Conservation (phyloP, 805 yeast genomes). For the Kuraishia piskuri region DNA sequence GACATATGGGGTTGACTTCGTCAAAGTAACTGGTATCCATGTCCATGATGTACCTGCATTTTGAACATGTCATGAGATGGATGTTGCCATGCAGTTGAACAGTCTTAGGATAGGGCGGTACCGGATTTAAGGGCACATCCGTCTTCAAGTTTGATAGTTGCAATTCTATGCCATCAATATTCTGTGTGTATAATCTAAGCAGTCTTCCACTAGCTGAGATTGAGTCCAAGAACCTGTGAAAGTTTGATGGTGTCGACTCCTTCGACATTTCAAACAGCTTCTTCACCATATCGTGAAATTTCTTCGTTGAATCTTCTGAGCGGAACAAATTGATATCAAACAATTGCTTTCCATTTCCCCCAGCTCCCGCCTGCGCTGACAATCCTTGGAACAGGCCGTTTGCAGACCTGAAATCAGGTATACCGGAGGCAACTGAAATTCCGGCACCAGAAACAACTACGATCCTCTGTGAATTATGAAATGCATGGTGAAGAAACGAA, state of each 20-base stretch:
- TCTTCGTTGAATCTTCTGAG: constrained; percentile 45
- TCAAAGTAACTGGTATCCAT: constrained; percentile 45
- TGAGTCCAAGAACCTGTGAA: constrained; percentile 56
- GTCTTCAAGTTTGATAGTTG: constrained; percentile 43
- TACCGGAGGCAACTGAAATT: constrained; percentile 83
- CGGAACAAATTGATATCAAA: constrained; percentile 77
- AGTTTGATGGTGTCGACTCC: constrained; percentile 59
- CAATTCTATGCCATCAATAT: constrained; percentile 74
- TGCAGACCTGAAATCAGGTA: constrained; percentile 70
- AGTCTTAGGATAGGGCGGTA: constrained; percentile 38
- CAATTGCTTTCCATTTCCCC: constrained; percentile 44
- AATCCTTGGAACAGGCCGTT: constrained; percentile 64
- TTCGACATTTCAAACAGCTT: constrained; percentile 47
- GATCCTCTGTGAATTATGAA: constrained; percentile 46
- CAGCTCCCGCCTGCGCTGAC: constrained; percentile 29
- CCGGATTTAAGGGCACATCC: constrained; percentile 34
- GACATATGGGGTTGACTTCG: constrained; percentile 34
- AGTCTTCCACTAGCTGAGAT: constrained; percentile 58
- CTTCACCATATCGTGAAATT: constrained; percentile 70
- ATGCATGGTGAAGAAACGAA: constrained; percentile 41
- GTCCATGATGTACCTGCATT: constrained; percentile 53
- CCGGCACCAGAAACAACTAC: constrained; percentile 85
- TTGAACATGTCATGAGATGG: constrained; percentile 63
- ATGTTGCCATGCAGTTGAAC: constrained; percentile 85
- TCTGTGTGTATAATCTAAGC: constrained; percentile 75